Conservation (phyloP, 1,284 basidiomycete species). For the Lignosus rhinocerotis region DNA sequence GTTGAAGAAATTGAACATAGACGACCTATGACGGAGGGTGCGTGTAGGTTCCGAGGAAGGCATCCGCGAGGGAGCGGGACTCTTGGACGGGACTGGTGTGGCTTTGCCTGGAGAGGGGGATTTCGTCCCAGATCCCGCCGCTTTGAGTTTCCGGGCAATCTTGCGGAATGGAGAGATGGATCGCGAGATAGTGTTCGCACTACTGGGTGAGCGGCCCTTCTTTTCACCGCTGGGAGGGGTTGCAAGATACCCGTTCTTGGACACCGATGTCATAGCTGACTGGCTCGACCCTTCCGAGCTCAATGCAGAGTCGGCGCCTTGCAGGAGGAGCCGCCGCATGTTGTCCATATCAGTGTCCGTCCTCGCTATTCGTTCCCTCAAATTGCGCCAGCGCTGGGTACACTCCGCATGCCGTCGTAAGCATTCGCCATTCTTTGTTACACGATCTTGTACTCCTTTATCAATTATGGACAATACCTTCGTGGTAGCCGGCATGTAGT, state of each 20-base stretch:
- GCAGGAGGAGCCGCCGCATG: conserved; percentile 61
- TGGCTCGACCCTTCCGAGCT: conserved; percentile 71
- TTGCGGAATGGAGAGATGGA: conserved; percentile 79
- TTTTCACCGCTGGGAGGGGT: conserved; percentile 59
- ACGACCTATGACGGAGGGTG: conserved; percentile 55
- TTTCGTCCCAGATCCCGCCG: conserved; percentile 29
- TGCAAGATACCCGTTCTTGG: conserved; percentile 58
- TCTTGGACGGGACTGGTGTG: conserved; percentile 52
- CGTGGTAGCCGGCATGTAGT: conserved; percentile 90
- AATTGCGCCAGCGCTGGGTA: conserved; percentile 77
- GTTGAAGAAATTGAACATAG: conserved; percentile 54
- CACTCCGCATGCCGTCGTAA: conserved; percentile 85
- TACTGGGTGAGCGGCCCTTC: conserved; percentile 45
- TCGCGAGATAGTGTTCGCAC: conserved; percentile 58
- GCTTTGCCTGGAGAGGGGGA: conserved; percentile 42
- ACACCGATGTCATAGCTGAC: conserved; percentile 51
- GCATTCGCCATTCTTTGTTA: conserved; percentile 94
- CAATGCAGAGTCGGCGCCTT: conserved; percentile 47
- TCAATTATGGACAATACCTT: conserved; percentile 93
- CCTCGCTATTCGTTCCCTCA: conserved; percentile 73
- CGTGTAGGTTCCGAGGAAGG: conserved; percentile 58
- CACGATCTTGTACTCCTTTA: conserved; percentile 86
- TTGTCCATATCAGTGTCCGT: conserved; percentile 83
- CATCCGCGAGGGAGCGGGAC: conserved; percentile 33
- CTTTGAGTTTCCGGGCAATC: conserved; percentile 67